These are phyloP conservation scores for Parathielavia appendiculata DNA, from an alignment of 495 filamentous ascomycete species.

Conservation along the genomic window DNA sequence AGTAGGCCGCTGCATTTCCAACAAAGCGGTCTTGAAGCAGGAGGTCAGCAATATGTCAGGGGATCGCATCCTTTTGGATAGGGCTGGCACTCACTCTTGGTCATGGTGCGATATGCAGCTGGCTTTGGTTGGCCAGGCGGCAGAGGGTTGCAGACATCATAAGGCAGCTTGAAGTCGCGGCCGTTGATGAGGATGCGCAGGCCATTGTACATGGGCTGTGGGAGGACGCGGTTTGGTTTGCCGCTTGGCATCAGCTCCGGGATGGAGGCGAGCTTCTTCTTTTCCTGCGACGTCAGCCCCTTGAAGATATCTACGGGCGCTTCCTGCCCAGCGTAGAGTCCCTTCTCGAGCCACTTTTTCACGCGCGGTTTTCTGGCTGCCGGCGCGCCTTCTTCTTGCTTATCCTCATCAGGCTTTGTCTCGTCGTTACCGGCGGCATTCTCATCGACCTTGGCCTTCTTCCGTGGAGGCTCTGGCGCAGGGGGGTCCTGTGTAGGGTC, in stretches of 20 bases:
- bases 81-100: slow-evolving; percentile 65
- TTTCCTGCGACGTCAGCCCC: slow-evolving; percentile 52
- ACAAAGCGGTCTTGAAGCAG: slow-evolving; percentile 71
- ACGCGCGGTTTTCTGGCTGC: slow-evolving; percentile 40
- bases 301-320: slow-evolving; percentile 53
- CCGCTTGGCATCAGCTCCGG: slow-evolving; percentile 41
- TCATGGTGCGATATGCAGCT: slow-evolving; percentile 81
- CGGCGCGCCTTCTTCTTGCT: slow-evolving; percentile 37
- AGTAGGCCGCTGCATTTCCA: slow-evolving; percentile 77
- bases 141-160: slow-evolving; percentile 80
- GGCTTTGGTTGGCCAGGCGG: slow-evolving; percentile 83
- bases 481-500: slow-evolving; percentile 19
- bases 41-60: slow-evolving; percentile 5
- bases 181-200: slow-evolving; percentile 55
- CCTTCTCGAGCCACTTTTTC: slow-evolving; percentile 74
- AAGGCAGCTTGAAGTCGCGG: slow-evolving; percentile 83
- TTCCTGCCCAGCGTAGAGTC: slow-evolving; percentile 85
- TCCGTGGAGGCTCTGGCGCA: slow-evolving; percentile 34
- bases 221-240: slow-evolving; percentile 41
- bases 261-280: slow-evolving; percentile 54
- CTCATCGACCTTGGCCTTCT: slow-evolving; percentile 39
- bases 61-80: neutral
- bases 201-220: slow-evolving; percentile 42
- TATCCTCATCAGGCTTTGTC: slow-evolving; percentile 27
- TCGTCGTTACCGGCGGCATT: neutral